These are phyloP conservation scores for Strobilomyces echinocephalus DNA, from an alignment of 768 basidiomycete species.

Conservation along the genomic window DNA sequence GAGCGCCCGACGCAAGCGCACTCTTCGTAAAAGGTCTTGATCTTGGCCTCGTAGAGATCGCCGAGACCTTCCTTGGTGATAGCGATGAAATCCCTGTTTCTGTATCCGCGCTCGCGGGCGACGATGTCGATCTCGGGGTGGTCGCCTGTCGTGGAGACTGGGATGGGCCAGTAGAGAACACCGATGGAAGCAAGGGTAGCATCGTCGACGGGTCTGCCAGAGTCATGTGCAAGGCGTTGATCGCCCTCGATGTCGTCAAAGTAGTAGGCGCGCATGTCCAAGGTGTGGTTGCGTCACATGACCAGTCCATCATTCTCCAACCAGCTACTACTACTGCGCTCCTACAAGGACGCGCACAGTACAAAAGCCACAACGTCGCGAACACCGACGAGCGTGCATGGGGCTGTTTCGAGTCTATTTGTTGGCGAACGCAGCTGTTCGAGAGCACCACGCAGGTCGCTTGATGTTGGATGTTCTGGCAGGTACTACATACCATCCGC, in stretches of 20 bases:
- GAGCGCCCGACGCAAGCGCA: constrained; percentile 30
- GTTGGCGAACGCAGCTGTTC: no score
- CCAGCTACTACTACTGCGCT: no score
- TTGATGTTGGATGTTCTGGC: neutral
- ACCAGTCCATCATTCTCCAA: no score
- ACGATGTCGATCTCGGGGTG: constrained; percentile 57
- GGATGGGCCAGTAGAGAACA: constrained; percentile 64
- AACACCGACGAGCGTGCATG: no score
- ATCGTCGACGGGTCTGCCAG: constrained; percentile 46
- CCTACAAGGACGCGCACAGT: no score
- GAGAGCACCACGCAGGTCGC: no score
- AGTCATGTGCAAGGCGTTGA: constrained; percentile 78
- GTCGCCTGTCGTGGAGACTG: constrained; percentile 34
- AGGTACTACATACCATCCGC: neutral
- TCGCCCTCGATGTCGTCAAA: constrained; percentile 73
- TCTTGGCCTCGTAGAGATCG: constrained; percentile 72
- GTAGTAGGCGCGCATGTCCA: constrained; percentile 67
- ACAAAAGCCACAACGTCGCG: no score
- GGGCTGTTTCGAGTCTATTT: no score
- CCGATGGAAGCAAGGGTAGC: constrained; percentile 52
- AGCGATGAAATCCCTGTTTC: constrained; percentile 77
- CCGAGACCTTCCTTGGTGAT: constrained; percentile 78
- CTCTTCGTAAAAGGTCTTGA: constrained; percentile 84
- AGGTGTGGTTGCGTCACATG: no score
- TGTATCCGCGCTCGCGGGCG: constrained; percentile 69